phyloP scores from a whole-genome alignment of 1,284 basidiomycete species.

The Austroboletus niveus region DNA sequence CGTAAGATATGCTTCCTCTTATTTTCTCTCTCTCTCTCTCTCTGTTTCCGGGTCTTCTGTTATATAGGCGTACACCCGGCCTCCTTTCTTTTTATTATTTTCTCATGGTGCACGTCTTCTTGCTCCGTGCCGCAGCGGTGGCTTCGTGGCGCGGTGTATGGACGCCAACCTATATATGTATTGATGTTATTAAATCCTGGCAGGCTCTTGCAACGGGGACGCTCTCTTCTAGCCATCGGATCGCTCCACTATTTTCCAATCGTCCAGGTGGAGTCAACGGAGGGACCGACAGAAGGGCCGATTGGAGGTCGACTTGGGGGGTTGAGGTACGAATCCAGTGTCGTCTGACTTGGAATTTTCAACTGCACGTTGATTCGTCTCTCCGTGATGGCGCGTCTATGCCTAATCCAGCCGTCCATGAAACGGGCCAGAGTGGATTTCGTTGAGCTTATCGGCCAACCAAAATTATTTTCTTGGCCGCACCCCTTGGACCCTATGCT shows the following conservation, averaged over 20 bases:
- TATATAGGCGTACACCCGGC: not conserved
- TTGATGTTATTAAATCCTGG: not conserved
- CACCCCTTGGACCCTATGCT: no score
- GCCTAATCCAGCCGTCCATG: not conserved
- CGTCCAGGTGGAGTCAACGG: no score
- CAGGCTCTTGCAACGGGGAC: not conserved
- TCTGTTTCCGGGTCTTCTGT: conserved; percentile 13
- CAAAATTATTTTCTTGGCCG: not conserved
- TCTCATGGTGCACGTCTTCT: not conserved
- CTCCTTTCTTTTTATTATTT: not conserved
- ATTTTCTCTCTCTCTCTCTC: conserved; percentile 10
- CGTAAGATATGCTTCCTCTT: conserved; percentile 1
- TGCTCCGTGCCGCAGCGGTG: not conserved
- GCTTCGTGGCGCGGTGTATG: not conserved
- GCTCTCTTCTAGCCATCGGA: no score
- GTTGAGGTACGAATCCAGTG: no score
- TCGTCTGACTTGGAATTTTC: not conserved
- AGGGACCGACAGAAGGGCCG: no score
- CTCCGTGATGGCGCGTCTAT: no score
- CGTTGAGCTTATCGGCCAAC: conserved; percentile 7
- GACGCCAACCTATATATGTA: no score
- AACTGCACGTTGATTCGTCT: not conserved
- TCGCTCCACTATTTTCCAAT: no score
- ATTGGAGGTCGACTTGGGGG: no score
- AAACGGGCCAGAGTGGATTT: not conserved